Percentiles rank a stretch among this genome's conserved stretches.
These are phyloP conservation scores for Claviceps paspali DNA, from an alignment of 2,329 filamentous ascomycete species.

Conservation along the genomic window DNA sequence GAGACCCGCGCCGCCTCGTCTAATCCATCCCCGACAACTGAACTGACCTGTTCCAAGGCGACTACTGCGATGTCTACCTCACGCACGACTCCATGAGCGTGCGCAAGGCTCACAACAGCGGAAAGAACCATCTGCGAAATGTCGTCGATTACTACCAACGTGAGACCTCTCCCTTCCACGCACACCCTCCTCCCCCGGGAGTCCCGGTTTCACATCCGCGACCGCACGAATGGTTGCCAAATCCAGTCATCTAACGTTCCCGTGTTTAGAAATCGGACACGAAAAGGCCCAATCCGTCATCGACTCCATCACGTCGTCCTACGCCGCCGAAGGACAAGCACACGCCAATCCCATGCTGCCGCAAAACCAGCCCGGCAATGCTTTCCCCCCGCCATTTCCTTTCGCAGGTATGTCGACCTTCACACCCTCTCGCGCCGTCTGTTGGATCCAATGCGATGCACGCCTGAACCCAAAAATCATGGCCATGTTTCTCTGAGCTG, in stretches of 20 bases:
- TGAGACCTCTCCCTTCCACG: conserved; percentile 25
- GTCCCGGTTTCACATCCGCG: neutral
- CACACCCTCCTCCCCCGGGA: too few species aligned
- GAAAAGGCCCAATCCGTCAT: conserved; percentile 98
- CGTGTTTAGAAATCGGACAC: conserved; percentile 72
- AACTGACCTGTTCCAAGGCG: conserved; percentile 34
- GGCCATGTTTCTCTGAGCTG: too few species aligned
- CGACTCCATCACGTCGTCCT: conserved; percentile 91
- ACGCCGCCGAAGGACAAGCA: conserved; percentile 84
- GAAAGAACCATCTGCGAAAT: conserved; percentile 91
- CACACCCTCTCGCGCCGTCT: too few species aligned
- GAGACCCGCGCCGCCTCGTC: too few species aligned
- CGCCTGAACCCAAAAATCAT: too few species aligned
- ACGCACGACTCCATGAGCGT: conserved; percentile 99
- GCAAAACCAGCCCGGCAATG: conserved; percentile 46
- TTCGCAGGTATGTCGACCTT: conserved; percentile 42
- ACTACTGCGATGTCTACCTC: conserved; percentile 99
- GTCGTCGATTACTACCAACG: conserved; percentile 98
- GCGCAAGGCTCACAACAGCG: conserved; percentile 94
- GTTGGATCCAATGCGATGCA: too few species aligned
- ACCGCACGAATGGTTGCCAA: too few species aligned
- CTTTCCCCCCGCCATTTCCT: conserved; percentile 38
- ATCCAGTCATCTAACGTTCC: too few species aligned
- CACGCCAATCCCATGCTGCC: conserved; percentile 72
- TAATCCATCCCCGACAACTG: too few species aligned